Evolutionary conservation across 2,329 filamentous ascomycete genomes (phyloP), one percentile per base, ranked within the genome.

Genomic region (Emydomyces testavorans): DNA sequence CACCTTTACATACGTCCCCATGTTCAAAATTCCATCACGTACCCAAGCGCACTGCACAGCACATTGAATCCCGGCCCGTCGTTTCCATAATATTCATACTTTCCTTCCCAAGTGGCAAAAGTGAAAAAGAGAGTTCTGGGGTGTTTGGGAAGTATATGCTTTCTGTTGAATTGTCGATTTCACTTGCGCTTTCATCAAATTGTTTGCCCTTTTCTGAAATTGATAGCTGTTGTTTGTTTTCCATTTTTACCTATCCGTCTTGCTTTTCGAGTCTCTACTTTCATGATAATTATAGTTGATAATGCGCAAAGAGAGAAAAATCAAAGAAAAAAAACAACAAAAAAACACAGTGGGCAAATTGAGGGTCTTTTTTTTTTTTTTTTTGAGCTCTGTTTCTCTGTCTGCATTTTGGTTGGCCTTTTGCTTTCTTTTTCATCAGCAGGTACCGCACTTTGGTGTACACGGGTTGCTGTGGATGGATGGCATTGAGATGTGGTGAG

Each of bases 291-390:
- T 20, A 10, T 37, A 16, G 4, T 24, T 28, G 20, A 26, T 40
- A 24, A 40, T 40, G 37, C 21, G 24, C 13, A 40, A 40, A 39
- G 36, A 24, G n/a, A n/a, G n/a, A n/a, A n/a, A n/a, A n/a, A n/a
- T n/a, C n/a, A n/a, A n/a, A n/a, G n/a, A n/a, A n/a, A n/a, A n/a
- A n/a, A 38, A 31, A 31, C 29, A 31, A 5, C 35, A 26, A 26
- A 40, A 40, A 40, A 40, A 11, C 21, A 40, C 20, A 28, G 37
- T 26, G 36, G 36, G 23, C 36, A 39, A 37, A 26, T 31, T 41
- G 39, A 29, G 15, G 3, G 2, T 40, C 10, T 15, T 41, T 41
- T 31, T 31, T 32, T 16, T 32, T 31, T 20, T 8, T 24, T 24
- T 8, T 21, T 11, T 24, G 24, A 8, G 20, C 13, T 26, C 3